These are phyloP conservation scores for Metschnikowia lunata DNA, from an alignment of 805 yeast species.

Conservation along the genomic window DNA sequence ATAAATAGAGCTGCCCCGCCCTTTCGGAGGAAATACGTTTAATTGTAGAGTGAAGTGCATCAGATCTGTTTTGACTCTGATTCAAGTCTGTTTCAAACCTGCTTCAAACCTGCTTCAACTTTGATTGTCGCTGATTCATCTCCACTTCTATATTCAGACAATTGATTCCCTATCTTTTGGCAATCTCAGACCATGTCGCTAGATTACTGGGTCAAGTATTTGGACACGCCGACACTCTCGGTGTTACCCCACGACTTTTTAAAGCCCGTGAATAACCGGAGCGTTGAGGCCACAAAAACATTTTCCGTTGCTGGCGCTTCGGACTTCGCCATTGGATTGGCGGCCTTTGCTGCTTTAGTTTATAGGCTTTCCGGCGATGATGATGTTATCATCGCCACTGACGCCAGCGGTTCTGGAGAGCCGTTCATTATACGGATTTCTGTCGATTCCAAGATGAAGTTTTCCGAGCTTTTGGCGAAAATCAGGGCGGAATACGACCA, in stretches of 20 bases:
- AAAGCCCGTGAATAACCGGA: constrained; percentile 65
- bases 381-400: constrained; percentile 82
- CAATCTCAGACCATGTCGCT: constrained; percentile 1
- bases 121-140: no score
- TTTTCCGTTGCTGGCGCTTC: constrained; percentile 19
- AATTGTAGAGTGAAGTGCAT: no score
- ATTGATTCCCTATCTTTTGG: no score
- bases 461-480: constrained; percentile 47
- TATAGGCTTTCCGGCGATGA: constrained; percentile 90
- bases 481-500: constrained; percentile 41
- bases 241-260: constrained; percentile 85
- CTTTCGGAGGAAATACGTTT: no score
- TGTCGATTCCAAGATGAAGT: constrained; percentile 52
- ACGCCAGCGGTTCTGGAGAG: constrained; percentile 32
- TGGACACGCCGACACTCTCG: constrained; percentile 80
- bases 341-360: constrained; percentile 66
- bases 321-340: constrained; percentile 50
- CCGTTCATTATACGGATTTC: constrained; percentile 62
- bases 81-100: no score
- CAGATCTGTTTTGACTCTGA: no score
- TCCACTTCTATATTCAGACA: no score
- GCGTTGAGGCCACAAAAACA: constrained; percentile 55
- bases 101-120: no score
- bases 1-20: no score
- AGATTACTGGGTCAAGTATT: constrained; percentile 54